Conservation (phyloP, 345 rosid species). For the Kernera saxatilis region DNA sequence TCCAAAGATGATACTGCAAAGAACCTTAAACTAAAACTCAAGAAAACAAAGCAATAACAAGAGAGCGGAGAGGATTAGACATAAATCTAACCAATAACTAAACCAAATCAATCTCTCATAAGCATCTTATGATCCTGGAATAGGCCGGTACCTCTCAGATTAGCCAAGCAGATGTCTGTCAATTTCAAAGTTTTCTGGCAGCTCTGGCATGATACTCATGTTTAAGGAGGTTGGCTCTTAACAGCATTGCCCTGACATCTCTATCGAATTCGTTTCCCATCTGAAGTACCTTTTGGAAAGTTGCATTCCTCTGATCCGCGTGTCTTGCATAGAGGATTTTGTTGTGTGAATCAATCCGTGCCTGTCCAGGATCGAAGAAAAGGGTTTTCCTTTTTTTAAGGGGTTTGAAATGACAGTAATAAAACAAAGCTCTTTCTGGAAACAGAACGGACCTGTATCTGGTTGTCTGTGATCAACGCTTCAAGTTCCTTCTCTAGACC, state of each 20-base stretch:
- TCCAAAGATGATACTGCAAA: constrained; percentile 7
- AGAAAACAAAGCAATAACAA: background rate
- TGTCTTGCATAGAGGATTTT: constrained; percentile 91
- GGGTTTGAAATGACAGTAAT: background rate
- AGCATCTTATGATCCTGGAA: background rate
- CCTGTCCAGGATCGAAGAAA: constrained; percentile 41
- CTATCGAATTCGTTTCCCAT: constrained; percentile 87
- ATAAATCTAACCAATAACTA: background rate
- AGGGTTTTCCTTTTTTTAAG: no score
- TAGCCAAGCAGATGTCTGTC: background rate
- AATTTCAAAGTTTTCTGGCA: constrained; percentile 55
- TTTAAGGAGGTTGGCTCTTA: constrained; percentile 83
- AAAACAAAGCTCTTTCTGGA: background rate
- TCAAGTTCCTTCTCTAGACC: constrained; percentile 89
- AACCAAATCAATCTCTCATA: constrained; percentile 2
- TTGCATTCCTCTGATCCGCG: constrained; percentile 94
- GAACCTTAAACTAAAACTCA: background rate
- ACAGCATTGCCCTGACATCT: constrained; percentile 84
- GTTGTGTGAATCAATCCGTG: constrained; percentile 98
- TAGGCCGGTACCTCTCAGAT: constrained; percentile 8
- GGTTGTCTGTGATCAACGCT: constrained; percentile 85
- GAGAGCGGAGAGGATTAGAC: background rate
- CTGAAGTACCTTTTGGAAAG: constrained; percentile 91
- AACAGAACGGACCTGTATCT: constrained; percentile 65
- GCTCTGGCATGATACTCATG: constrained; percentile 62